phyloP scores from a whole-genome alignment of 2,329 filamentous ascomycete species.

The Fonsecaea erecta region DNA sequence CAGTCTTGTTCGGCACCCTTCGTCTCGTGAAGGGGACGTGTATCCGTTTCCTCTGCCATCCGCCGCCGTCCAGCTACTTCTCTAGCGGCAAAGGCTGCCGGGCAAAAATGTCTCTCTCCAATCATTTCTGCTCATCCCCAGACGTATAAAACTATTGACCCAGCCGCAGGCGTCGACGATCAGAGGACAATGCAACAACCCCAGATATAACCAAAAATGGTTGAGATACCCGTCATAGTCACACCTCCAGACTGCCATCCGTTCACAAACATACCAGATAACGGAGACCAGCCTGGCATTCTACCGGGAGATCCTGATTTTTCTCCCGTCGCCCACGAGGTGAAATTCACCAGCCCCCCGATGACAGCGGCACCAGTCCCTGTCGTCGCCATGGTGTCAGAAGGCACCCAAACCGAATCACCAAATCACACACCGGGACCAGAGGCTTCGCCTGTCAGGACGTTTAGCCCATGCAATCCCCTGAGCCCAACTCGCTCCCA shows the following conservation, averaged over 20 bases:
- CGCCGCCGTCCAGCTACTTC: slow-evolving; percentile 2
- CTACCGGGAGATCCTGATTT: background rate
- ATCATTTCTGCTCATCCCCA: background rate
- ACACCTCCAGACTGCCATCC: slow-evolving; percentile 27
- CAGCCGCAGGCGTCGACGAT: background rate
- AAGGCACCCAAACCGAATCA: slow-evolving; percentile 25
- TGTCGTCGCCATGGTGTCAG: slow-evolving; percentile 18
- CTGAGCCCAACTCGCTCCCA: slow-evolving; percentile 7
- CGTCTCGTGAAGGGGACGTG: slow-evolving; percentile 1
- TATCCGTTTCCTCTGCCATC: background rate
- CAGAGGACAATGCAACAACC: slow-evolving; percentile 1
- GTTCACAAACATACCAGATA: slow-evolving; percentile 4
- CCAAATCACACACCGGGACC: background rate
- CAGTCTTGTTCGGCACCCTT: background rate
- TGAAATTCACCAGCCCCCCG: background rate
- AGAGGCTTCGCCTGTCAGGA: background rate
- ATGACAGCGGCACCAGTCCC: background rate
- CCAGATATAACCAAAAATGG: slow-evolving; percentile 22
- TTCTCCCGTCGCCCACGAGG: background rate
- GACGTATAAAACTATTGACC: slow-evolving; percentile 15
- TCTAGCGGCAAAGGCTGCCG: background rate
- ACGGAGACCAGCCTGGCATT: background rate
- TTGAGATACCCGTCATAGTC: slow-evolving; percentile 27
- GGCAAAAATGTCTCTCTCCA: background rate
- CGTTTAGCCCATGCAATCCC: slow-evolving; percentile 1